Percentiles rank a stretch among this genome's conserved stretches.
phyloP scores from a whole-genome alignment of 2,329 filamentous ascomycete genomes.

The Colletotrichum cereale region DNA sequence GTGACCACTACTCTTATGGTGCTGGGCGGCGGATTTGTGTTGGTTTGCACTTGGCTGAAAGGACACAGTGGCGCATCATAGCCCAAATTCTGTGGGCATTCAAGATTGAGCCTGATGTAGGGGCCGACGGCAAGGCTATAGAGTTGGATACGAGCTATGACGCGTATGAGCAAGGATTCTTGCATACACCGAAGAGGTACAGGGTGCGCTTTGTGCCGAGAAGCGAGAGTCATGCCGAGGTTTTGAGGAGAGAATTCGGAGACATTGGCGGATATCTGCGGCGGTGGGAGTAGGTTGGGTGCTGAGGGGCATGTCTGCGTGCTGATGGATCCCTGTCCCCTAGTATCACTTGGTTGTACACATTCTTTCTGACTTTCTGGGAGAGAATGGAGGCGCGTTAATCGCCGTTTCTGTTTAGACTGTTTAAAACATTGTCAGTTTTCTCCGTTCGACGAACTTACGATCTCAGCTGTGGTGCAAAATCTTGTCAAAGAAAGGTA shows the following conservation, averaged over 20 bases:
- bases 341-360: background rate
- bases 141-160: slow-evolving; percentile 24
- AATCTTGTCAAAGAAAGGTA: no score
- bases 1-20: slow-evolving; percentile 62
- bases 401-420: no score
- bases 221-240: slow-evolving; percentile 14
- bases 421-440: background rate
- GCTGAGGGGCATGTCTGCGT: background rate
- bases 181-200: slow-evolving; percentile 16
- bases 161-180: slow-evolving; percentile 6
- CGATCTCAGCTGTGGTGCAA: no score
- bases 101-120: slow-evolving; percentile 35
- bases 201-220: slow-evolving; percentile 17
- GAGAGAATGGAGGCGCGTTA: no score
- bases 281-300: slow-evolving; percentile 14
- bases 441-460: no score
- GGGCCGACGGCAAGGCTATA: background rate
- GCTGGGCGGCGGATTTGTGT: slow-evolving; percentile 61
- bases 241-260: background rate
- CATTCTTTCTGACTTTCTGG: no score
- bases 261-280: background rate
- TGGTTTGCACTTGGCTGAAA: slow-evolving; percentile 63
- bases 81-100: slow-evolving; percentile 62
- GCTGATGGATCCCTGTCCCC: background rate
- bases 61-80: slow-evolving; percentile 54